Evolutionary conservation across 495 filamentous ascomycete species (phyloP).

Genomic region (Trichoderma asperelloides): DNA sequence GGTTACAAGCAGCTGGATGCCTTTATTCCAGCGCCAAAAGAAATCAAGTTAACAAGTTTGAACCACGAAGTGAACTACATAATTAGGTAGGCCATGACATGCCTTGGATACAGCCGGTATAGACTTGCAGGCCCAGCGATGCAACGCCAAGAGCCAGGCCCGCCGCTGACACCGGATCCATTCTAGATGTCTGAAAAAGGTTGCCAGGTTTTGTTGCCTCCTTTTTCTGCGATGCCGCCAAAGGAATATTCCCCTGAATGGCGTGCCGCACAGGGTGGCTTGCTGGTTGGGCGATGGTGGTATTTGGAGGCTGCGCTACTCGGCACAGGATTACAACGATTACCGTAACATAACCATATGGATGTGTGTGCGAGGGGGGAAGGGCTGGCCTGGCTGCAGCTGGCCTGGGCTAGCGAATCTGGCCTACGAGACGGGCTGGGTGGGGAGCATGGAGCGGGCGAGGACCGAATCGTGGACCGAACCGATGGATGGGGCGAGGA

Average conservation of each 20-base stretch:
- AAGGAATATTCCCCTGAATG: too few relatives aligned
- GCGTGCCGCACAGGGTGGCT: too few relatives aligned
- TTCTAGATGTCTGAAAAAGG: neutral
- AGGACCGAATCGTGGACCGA: neutral
- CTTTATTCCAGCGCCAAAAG: slow-evolving; percentile 7
- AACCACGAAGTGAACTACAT: neutral
- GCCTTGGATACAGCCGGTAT: slow-evolving; percentile 32
- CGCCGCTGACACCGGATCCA: slow-evolving; percentile 32
- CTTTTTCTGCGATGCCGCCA: neutral
- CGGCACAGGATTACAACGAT: neutral
- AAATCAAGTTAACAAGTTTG: neutral
- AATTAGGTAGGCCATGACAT: neutral
- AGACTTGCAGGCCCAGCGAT: slow-evolving; percentile 31
- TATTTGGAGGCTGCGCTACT: neutral
- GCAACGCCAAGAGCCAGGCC: slow-evolving; percentile 35
- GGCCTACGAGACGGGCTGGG: neutral
- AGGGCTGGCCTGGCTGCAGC: too few relatives aligned
- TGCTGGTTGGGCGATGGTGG: too few relatives aligned
- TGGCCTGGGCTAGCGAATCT: neutral
- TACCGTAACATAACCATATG: too few relatives aligned
- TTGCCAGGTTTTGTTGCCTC: neutral
- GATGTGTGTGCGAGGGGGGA: neutral
- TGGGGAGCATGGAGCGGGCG: neutral
- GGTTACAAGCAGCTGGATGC: slow-evolving; percentile 35
- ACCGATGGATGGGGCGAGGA: neutral